Percentiles rank a stretch among this genome's conserved stretches.
Evolutionary conservation across 129 eudicot species (phyloP).

Genomic region (Rutidosis leptorrhynchoides): DNA sequence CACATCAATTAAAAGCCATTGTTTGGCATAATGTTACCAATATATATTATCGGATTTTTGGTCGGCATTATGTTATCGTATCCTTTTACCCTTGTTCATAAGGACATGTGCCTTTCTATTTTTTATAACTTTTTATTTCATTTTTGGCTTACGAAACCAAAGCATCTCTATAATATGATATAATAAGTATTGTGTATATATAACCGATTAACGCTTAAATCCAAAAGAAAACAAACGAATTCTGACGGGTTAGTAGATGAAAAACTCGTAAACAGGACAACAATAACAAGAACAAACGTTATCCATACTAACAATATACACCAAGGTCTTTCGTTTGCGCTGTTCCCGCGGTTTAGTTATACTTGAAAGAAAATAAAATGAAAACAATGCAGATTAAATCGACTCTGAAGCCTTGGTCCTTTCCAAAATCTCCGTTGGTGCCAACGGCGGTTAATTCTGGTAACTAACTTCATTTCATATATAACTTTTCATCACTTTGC

Average conservation of each 20-base stretch:
- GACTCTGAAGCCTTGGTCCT: conserved; percentile 1
- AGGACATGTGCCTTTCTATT: not conserved
- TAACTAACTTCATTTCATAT: not conserved
- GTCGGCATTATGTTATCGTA: not conserved
- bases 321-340: not conserved
- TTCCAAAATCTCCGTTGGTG: not conserved
- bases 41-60: not conserved
- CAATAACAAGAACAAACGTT: not conserved
- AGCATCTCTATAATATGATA: not conserved
- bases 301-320: not conserved
- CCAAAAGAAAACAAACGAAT: not conserved
- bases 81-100: not conserved
- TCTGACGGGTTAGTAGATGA: conserved; percentile 9
- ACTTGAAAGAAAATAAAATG: conserved; percentile 7
- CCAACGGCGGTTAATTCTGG: conserved; percentile 5
- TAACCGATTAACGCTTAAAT: not conserved
- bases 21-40: too few species aligned
- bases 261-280: not conserved
- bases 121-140: too few species aligned
- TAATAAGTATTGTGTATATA: not conserved
- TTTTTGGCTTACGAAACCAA: not conserved
- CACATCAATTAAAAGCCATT: too few species aligned
- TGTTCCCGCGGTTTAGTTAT: not conserved
- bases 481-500: not conserved
- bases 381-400: conserved; percentile 15